These are phyloP conservation scores for Ochetophila trinervis DNA, from an alignment of 306 rosid species.

Conservation along the genomic window DNA sequence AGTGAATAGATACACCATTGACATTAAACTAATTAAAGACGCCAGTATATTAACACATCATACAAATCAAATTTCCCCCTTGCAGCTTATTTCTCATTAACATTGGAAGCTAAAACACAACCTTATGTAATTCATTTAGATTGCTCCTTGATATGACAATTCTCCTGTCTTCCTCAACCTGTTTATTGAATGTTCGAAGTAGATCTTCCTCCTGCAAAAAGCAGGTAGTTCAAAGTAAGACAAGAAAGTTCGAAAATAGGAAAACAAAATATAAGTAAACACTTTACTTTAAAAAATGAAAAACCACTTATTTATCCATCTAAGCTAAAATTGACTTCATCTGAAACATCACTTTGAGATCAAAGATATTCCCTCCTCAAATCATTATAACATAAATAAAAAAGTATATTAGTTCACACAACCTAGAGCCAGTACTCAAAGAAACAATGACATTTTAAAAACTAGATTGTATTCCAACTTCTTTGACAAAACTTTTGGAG, in stretches of 20 bases:
- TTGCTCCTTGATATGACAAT: conserved; percentile 81
- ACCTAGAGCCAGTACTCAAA: too few relatives aligned
- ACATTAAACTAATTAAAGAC: background rate
- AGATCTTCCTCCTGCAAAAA: conserved; percentile 72
- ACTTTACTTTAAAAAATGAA: too few relatives aligned
- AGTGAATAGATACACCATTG: too few relatives aligned
- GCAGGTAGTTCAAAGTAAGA: conserved; percentile 7
- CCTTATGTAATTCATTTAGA: conserved; percentile 80
- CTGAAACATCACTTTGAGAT: too few relatives aligned
- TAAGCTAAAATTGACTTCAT: too few relatives aligned
- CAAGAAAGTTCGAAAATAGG: background rate
- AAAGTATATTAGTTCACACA: too few relatives aligned
- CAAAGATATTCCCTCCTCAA: too few relatives aligned
- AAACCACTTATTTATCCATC: too few relatives aligned
- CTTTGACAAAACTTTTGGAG: too few relatives aligned
- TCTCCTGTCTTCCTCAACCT: conserved; percentile 87
- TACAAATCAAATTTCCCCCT: conserved; percentile 1
- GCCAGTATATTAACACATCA: background rate
- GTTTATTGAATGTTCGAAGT: conserved; percentile 74
- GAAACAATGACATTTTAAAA: too few relatives aligned
- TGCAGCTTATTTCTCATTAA: conserved; percentile 2
- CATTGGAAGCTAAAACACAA: conserved; percentile 19
- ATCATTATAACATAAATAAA: too few relatives aligned
- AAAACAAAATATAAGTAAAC: background rate
- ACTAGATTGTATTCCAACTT: too few relatives aligned